Base-by-base conservation (phyloP, 2,329 filamentous ascomycete species). In the Simplicillium sp. region DNA sequence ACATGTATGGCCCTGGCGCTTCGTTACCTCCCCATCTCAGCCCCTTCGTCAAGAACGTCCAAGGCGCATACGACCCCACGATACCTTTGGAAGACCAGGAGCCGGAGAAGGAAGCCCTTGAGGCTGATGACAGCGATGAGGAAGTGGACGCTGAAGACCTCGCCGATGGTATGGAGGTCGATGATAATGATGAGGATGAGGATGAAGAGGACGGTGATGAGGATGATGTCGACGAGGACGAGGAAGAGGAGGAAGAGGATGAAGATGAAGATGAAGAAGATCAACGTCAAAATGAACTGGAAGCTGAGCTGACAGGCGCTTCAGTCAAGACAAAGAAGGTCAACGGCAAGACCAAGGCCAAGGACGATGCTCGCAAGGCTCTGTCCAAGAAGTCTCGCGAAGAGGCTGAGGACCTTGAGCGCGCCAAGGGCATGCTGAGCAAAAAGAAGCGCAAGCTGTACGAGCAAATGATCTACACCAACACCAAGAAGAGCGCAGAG, bases 401-500 rank as follows among this genome's bases (percentile, higher is more conserved):
- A 54, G 85, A 92, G 57, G 81, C 84, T 4, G 92, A 97, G 63
- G 89, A 97, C 54, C 65, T 94, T 44, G 88, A 95, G 63, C 76
- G 90, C 47, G 83, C 87, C 60, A 96, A 95, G 78, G 92, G 94
- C 69, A 98, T 98, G 92, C 82, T 97, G 71, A 86, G 84, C 63
- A 86, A 94, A 64, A 92, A 94, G 77, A 98, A 97, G 80, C 76
- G 92, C 55, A 96, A 96, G 80, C 70, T 96, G 55, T 84, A 90
- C 51, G 92, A 97, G 71, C 92, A 96, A 71, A 98, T 98, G 87
- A 75, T 88, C 57, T 94, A 94, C 66, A 88, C 81, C 47, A 95
- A 96, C 65, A 89, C 83, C 67, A 89, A 92, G 75, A 86, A 87
- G 71, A 90, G 90, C 51, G 84, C 80, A 18, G 87, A 95, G 68